Base-by-base conservation (phyloP, 2,329 filamentous ascomycete genomes). In the Cercospora sesami region DNA sequence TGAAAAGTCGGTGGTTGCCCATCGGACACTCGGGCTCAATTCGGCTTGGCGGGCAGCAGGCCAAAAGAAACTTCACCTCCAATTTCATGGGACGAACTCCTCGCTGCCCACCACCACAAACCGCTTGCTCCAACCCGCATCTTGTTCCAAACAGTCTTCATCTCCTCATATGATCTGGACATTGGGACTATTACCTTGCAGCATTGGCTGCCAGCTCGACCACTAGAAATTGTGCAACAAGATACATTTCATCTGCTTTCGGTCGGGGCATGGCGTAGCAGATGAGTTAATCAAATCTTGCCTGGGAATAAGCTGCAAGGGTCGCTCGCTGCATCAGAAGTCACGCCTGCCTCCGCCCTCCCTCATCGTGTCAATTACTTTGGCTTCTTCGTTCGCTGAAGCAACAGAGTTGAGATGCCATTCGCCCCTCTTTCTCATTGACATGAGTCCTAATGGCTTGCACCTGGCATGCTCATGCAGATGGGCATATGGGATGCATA, bases 261-360 rank as follows among this genome's bases (percentile, higher is more conserved):
- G 30, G n/a, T 26, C 58, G 12, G 21, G 18, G 7, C 33, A 23
- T n/a, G 58, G 14, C 14, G 14, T 8, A 16, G 26, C 16, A 63
- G 10, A 63, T 63, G 60, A 51, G 42, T 63, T 33, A 63, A 63
- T 63, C 60, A 63, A 63, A 63, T 63, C 60, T 63, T 8, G 42
- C 42, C 39, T 36, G 8, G 42, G 60, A 30, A 21, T 30, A 14
- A 23, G 31, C 39, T 16, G 60, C 36, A 23, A 10, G 39, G 39
- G 28, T 53, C 23, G 4, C 2, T 1, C 33, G 4, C 33, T 42
- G 58, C 28, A 51, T 62, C 60, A 62, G 51, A 62, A 58, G 0
- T 12, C 55, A 33, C 55, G 53, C 26, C 53, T 26, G 48, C 4
- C 5, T 33, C 2, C 5, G 12, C 33, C 9, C 4, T 9, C 33